Evolutionary conservation across 345 rosid genomes (phyloP).

Genomic region (Bruguiera parviflora): DNA sequence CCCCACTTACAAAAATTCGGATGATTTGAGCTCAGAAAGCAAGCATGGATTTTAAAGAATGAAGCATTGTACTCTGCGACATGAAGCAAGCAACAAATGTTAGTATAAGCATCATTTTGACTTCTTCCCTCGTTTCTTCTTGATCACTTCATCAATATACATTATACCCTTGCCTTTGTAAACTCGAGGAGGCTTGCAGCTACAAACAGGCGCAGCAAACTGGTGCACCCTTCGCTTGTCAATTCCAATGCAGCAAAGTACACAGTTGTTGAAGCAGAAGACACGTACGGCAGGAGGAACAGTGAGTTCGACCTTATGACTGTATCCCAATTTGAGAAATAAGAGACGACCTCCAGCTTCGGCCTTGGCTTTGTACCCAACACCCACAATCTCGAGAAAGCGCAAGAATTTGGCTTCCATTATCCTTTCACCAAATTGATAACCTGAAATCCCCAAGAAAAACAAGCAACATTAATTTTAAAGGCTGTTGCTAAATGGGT

Average conservation of each 20-base stretch:
- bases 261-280: conserved; percentile 81
- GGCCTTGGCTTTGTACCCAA: conserved; percentile 82
- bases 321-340: conserved; percentile 71
- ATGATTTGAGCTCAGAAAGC: too few species aligned
- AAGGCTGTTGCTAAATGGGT: too few species aligned
- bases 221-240: conserved; percentile 80
- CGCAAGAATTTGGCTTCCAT: conserved; percentile 72
- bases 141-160: conserved; percentile 71
- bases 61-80: too few species aligned
- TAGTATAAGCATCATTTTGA: conserved; percentile 35
- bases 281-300: conserved; percentile 79
- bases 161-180: conserved; percentile 78
- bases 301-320: conserved; percentile 75
- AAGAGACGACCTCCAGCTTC: conserved; percentile 60
- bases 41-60: too few species aligned
- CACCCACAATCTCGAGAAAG: conserved; percentile 71
- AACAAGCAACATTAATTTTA: too few species aligned
- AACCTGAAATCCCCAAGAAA: neutral
- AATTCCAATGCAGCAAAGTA: conserved; percentile 77
- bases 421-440: neutral
- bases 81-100: too few species aligned
- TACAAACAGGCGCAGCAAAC: conserved; percentile 66
- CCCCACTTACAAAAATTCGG: too few species aligned
- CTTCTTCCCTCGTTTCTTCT: conserved; percentile 74
- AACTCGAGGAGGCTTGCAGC: conserved; percentile 81